Percentiles rank a stretch among this genome's conserved stretches.
Conservation (phyloP, 257 asterid species). For the Solanum virginianum region DNA sequence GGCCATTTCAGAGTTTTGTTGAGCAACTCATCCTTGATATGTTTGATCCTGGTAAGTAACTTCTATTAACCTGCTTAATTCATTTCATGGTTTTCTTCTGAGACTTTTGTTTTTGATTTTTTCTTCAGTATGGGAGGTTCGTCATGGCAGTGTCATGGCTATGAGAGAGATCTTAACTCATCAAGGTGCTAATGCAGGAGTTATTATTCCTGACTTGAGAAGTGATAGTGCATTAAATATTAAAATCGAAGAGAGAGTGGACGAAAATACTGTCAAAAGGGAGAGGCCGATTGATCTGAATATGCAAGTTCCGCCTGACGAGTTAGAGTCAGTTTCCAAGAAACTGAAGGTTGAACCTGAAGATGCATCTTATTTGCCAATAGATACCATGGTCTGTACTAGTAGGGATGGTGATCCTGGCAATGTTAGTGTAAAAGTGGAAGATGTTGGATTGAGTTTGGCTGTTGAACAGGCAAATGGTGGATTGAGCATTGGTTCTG, state of each 20-base stretch:
- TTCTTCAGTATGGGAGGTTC: slow-evolving; percentile 93
- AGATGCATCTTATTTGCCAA: slow-evolving; percentile 21
- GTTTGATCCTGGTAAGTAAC: slow-evolving; percentile 74
- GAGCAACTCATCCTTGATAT: slow-evolving; percentile 93
- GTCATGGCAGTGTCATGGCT: slow-evolving; percentile 99
- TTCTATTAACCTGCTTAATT: background rate
- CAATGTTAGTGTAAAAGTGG: slow-evolving; percentile 22
- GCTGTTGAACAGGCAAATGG: slow-evolving; percentile 36
- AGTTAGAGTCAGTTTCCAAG: slow-evolving; percentile 51
- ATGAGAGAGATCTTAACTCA: slow-evolving; percentile 89
- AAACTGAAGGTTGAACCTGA: slow-evolving; percentile 52
- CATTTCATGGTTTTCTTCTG: background rate
- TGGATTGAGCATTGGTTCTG: slow-evolving; percentile 21
- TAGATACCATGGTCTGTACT: slow-evolving; percentile 5
- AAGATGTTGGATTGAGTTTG: slow-evolving; percentile 25
- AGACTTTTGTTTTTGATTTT: slow-evolving; percentile 5
- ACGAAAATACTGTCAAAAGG: slow-evolving; percentile 30
- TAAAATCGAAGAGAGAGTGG: slow-evolving; percentile 23
- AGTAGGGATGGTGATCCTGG: slow-evolving; percentile 26
- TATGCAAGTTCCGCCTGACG: slow-evolving; percentile 48
- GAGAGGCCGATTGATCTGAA: slow-evolving; percentile 70
- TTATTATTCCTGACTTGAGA: slow-evolving; percentile 47
- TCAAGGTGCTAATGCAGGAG: slow-evolving; percentile 94
- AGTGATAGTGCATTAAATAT: slow-evolving; percentile 15
- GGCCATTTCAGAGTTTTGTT: slow-evolving; percentile 91